These are phyloP conservation scores for Miscanthus lutarioriparius DNA, from an alignment of 176 grass and related monocot species.

Conservation along the genomic window DNA sequence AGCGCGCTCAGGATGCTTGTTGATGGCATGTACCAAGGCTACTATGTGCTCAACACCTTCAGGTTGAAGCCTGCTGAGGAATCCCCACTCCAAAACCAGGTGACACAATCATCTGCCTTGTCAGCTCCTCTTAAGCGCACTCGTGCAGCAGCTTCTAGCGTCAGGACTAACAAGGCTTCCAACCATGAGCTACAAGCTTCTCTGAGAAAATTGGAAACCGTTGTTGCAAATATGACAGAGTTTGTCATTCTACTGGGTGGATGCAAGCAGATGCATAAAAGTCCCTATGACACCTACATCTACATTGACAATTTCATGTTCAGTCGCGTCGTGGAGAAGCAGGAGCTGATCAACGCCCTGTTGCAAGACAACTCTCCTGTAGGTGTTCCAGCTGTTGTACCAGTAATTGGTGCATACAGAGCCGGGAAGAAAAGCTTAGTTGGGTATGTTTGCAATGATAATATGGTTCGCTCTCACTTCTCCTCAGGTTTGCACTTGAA, in stretches of 20 bases:
- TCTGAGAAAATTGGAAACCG: background rate
- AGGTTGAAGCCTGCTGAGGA: background rate
- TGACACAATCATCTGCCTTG: background rate
- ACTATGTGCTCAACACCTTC: constrained; percentile 16
- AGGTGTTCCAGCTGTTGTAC: background rate
- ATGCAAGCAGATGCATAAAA: background rate
- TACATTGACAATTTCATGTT: constrained; percentile 20
- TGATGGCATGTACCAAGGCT: constrained; percentile 26
- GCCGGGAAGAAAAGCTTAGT: constrained; percentile 22
- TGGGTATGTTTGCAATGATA: background rate
- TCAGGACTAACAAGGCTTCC: background rate
- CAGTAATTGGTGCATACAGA: background rate
- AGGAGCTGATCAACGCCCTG: background rate
- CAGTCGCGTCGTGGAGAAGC: background rate
- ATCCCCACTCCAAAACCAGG: background rate
- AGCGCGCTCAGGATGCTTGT: constrained; percentile 14
- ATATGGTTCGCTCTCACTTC: background rate
- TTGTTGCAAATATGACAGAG: constrained; percentile 14
- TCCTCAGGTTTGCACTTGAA: background rate
- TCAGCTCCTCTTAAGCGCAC: background rate
- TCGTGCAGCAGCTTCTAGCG: background rate
- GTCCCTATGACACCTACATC: background rate
- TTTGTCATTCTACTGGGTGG: constrained; percentile 9
- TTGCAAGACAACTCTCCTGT: background rate
- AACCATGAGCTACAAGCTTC: background rate